Evolutionary conservation across 2,329 filamentous ascomycete species (phyloP).

Genomic region (Gnomoniopsis smithogilvyi): DNA sequence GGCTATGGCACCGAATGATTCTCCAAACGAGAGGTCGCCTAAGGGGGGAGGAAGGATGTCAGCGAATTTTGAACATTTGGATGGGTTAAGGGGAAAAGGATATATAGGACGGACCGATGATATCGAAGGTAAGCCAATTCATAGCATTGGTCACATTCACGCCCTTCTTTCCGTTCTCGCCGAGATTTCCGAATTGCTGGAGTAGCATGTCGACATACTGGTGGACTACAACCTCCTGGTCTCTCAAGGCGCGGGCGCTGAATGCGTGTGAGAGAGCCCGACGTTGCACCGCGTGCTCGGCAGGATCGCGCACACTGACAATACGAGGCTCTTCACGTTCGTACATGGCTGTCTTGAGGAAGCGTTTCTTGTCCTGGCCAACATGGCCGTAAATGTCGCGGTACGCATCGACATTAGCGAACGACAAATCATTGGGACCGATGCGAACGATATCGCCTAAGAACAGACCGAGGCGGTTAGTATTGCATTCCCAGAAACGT

Average conservation of each 20-base stretch:
- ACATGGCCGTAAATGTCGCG: slow-evolving; percentile 17
- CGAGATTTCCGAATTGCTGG: slow-evolving; percentile 20
- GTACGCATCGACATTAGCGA: background rate
- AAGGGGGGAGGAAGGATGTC: slow-evolving; percentile 1
- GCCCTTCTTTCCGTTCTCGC: background rate
- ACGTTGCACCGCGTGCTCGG: slow-evolving; percentile 25
- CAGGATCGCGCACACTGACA: slow-evolving; percentile 26
- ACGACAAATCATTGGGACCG: slow-evolving; percentile 8
- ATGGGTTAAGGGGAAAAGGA: no score
- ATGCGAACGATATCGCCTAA: slow-evolving; percentile 21
- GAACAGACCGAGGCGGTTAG: background rate
- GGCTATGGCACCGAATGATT: slow-evolving; percentile 19
- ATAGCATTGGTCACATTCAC: slow-evolving; percentile 23
- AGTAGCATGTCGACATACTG: slow-evolving; percentile 28
- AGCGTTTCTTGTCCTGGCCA: slow-evolving; percentile 4
- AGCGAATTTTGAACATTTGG: background rate
- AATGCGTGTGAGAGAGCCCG: slow-evolving; percentile 27
- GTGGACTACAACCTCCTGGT: slow-evolving; percentile 29
- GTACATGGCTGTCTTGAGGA: slow-evolving; percentile 29
- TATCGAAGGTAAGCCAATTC: slow-evolving; percentile 28
- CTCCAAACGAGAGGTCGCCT: slow-evolving; percentile 22
- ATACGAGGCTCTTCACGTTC: slow-evolving; percentile 24
- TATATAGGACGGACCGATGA: slow-evolving; percentile 26
- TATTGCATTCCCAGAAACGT: background rate
- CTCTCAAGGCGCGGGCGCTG: slow-evolving; percentile 23